Conservation (phyloP, 257 asterid genomes). For the Ballota nigra region DNA sequence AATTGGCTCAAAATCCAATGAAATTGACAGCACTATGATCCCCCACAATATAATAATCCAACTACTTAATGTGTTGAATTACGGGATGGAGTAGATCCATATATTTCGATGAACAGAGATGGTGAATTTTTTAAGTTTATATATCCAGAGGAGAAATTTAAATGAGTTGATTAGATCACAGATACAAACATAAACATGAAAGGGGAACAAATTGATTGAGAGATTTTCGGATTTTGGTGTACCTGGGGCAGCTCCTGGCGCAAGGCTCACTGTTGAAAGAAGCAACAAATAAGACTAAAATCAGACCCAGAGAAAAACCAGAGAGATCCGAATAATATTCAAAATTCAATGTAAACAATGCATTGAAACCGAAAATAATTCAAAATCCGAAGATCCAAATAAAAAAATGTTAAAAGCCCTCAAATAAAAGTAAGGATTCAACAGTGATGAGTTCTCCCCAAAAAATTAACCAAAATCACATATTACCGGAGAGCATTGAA, state of each 20-base stretch:
- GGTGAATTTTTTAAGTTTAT: background rate
- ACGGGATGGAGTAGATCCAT: background rate
- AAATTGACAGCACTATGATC: background rate
- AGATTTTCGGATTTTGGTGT: conserved; percentile 25
- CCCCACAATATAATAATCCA: background rate
- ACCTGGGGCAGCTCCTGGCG: conserved; percentile 66
- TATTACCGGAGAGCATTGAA: background rate
- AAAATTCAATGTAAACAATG: no score
- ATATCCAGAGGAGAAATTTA: background rate
- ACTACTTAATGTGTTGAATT: background rate
- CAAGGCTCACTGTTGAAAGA: conserved; percentile 44
- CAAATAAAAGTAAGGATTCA: background rate
- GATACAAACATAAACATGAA: background rate
- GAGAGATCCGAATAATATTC: no score
- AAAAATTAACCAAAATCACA: background rate
- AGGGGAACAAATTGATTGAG: background rate
- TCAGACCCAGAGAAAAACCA: background rate
- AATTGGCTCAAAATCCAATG: background rate
- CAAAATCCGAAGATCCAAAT: no score
- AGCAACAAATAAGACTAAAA: background rate
- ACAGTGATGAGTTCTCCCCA: no score
- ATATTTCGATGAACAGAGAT: background rate
- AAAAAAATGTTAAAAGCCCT: background rate
- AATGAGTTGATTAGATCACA: background rate
- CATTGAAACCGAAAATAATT: no score